phyloP scores from a whole-genome alignment of 2,329 filamentous ascomycete genomes.

The Tolypocladium pustulatum region DNA sequence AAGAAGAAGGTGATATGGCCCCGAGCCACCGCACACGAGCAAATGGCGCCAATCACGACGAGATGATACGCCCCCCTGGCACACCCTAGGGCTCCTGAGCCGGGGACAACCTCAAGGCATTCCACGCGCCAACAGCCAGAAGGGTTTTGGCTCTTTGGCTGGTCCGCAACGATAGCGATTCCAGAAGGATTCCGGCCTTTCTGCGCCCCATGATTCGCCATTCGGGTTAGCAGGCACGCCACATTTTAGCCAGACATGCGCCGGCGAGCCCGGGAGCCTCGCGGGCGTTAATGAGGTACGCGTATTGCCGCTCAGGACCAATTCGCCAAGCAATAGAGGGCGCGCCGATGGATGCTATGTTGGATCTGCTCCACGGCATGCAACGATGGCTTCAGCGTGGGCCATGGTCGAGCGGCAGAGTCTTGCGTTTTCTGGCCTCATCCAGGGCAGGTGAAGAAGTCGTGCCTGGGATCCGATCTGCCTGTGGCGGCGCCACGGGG shows the following conservation, averaged over 20 bases:
- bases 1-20: constrained; percentile 24
- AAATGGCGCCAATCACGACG: constrained; percentile 19
- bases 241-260: neutral
- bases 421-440: neutral
- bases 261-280: constrained; percentile 10
- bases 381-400: neutral
- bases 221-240: neutral
- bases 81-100: constrained; percentile 5
- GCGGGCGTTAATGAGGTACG: constrained; percentile 3
- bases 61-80: constrained; percentile 15
- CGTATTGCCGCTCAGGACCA: neutral
- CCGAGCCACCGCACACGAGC: constrained; percentile 18
- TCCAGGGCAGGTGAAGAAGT: neutral
- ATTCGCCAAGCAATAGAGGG: neutral
- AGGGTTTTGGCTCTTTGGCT: neutral
- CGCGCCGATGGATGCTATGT: neutral
- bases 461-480: neutral
- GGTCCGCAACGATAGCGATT: constrained; percentile 9
- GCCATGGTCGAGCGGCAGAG: neutral
- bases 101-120: constrained; percentile 3
- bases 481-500: neutral
- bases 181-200: constrained; percentile 18
- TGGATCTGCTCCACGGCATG: neutral
- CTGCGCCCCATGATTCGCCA: neutral
- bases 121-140: constrained; percentile 9